Evolutionary conservation across 352 stramenopile species (phyloP), one percentile per base, ranked within the genome.

Genomic region (Phytophthora colocasiae): DNA sequence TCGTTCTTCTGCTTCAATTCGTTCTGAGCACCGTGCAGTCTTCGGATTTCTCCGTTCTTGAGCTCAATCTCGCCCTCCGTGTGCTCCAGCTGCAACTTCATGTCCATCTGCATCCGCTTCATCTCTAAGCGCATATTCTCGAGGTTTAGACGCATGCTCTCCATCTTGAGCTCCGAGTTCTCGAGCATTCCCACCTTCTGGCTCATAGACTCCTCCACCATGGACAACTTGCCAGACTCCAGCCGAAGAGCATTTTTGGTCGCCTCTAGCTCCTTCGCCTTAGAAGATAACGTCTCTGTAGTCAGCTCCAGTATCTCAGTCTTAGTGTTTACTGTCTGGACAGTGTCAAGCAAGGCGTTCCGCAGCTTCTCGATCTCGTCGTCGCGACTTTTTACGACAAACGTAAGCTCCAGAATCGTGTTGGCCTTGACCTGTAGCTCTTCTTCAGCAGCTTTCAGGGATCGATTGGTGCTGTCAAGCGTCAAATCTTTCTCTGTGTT

Each of bases 101-200:
- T 87, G 26, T 91, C 84, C 78, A 91, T 87, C 40, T 89, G 81
- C 58, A 91, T 75, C 12, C 81, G 78, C 69, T 90, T 89, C 62
- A 90, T 81, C 60, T 92, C 84, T 15, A 89, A 59, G 1, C 80
- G 66, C 51, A 90, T 51, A 19, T 63, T 85, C 40, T 92, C 80
- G 54, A 83, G 73, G 31, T 85, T 79, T 15, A 90, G 58, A 0
- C 74, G 67, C 74, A 90, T 75, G 39, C 66, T 87, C 57, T 92
- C 84, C 44, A 91, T 70, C 54, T 92, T 90, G 17, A 90, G 54
- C 45, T 79, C 80, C 0, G 78, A 80, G 58, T 90, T 82, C 41
- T 91, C 84, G 6, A 92, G 69, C 50, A 91, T 73, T 0, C 65
- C 77, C 11, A 77, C 78, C 31, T 91, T 91, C 6, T 87, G 66